phyloP scores from a whole-genome alignment of 768 basidiomycete genomes.

The Tylopilus sp. region DNA sequence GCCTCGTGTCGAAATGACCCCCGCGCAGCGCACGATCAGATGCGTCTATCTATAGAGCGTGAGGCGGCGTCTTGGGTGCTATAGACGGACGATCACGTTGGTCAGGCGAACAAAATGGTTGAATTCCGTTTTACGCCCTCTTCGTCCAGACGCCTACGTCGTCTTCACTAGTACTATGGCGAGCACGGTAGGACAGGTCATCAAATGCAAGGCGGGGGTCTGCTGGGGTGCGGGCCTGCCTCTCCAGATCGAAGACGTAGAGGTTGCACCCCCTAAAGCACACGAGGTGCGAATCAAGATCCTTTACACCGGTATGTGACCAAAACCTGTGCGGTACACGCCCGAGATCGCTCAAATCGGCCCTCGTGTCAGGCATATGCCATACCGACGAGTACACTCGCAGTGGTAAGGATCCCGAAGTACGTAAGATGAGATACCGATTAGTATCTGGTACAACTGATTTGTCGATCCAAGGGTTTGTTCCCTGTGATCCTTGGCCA shows the following conservation, averaged over 20 bases:
- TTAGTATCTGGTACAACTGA: neutral
- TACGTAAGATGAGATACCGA: slow-evolving; percentile 28
- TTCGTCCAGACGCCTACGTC: slow-evolving; percentile 25
- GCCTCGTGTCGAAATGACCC: too few relatives aligned
- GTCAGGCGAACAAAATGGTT: too few relatives aligned
- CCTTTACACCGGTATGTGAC: slow-evolving; percentile 73
- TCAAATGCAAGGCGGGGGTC: slow-evolving; percentile 90
- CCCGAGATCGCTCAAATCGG: neutral
- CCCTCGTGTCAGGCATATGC: slow-evolving; percentile 73
- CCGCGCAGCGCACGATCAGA: neutral
- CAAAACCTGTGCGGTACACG: slow-evolving; percentile 2
- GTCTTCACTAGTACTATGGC: slow-evolving; percentile 56
- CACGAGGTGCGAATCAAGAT: slow-evolving; percentile 94
- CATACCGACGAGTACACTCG: slow-evolving; percentile 98
- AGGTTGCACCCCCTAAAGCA: slow-evolving; percentile 87
- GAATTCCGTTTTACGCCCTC: slow-evolving; percentile 5
- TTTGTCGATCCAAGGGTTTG: slow-evolving; percentile 50
- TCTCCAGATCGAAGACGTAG: slow-evolving; percentile 85
- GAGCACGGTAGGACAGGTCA: slow-evolving; percentile 65
- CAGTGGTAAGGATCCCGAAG: slow-evolving; percentile 95
- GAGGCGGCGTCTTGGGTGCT: neutral
- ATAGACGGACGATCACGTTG: too few relatives aligned
- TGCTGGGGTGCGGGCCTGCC: slow-evolving; percentile 92
- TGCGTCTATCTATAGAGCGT: neutral
- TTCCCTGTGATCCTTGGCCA: slow-evolving; percentile 95